Percentiles rank a stretch among this genome's conserved stretches.
These are phyloP conservation scores for Euphorbia pulcherrima DNA, from an alignment of 345 rosid genomes.

Conservation along the genomic window DNA sequence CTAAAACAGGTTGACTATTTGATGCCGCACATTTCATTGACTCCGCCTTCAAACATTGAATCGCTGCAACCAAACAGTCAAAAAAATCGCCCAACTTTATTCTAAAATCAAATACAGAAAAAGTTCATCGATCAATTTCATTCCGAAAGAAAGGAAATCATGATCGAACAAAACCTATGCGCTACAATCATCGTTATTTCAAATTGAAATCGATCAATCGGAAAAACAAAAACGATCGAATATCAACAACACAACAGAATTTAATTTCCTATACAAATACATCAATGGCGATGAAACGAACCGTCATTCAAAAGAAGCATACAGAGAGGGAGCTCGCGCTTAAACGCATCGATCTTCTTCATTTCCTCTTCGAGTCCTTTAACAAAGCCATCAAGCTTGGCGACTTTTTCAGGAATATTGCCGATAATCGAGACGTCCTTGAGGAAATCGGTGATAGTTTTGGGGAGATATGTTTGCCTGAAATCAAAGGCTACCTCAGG, in stretches of 20 bases:
- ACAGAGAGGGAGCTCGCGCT: constrained; percentile 83
- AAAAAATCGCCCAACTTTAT: background rate
- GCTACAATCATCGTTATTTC: background rate
- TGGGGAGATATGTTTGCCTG: constrained; percentile 43
- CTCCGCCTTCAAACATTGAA: constrained; percentile 51
- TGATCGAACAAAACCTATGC: background rate
- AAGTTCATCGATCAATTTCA: constrained; percentile 6
- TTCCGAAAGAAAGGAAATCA: background rate
- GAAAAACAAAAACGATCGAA: background rate
- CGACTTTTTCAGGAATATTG: constrained; percentile 37
- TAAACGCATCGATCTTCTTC: constrained; percentile 69
- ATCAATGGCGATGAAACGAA: constrained; percentile 26
- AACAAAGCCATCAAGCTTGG: constrained; percentile 48
- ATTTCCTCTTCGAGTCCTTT: constrained; percentile 64
- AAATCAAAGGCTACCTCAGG: constrained; percentile 71
- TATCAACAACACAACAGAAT: background rate
- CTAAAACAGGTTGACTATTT: constrained; percentile 53
- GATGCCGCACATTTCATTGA: constrained; percentile 34
- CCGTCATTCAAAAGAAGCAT: constrained; percentile 76
- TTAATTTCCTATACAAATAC: background rate
- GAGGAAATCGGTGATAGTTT: constrained; percentile 50
- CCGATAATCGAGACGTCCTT: constrained; percentile 46
- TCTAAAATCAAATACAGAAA: background rate
- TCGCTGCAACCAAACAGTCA: constrained; percentile 45
- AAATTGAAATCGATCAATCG: background rate